Evolutionary conservation across 257 asterid genomes (phyloP), one percentile per base, ranked within the genome.

Genomic region (Capsicum baccatum): DNA sequence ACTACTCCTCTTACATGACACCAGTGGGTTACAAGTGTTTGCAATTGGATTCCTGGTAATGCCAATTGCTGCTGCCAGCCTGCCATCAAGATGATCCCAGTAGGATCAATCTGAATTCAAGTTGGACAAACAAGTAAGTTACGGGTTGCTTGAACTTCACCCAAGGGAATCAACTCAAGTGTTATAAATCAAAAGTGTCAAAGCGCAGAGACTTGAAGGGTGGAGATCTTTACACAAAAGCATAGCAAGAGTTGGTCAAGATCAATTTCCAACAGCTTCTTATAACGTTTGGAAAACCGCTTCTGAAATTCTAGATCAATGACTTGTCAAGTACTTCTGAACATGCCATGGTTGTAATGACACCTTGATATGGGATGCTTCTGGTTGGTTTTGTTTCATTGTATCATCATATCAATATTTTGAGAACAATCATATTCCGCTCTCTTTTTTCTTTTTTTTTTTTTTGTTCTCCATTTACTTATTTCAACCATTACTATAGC

Each of bases 61-160:
- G 99, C 99, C 98, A 15, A 88, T 95, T 80, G 97, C 99, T 69
- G 99, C 98, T 88, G 94, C 90, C 64, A 67, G 92, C 13, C 98
- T 88, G 94, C 90, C 64, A 67, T 93, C 13, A 95, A 95, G 95
- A 88, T 94, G 97, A 91, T 94, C 84, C 99, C 97, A 6, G 97
- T 95, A 9, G 98, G 98, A 47, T 90, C 92, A 85, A 86, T 83
- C 84, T 92, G 85, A 89, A 79, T 9, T 78, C 64, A 54, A 33
- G 26, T 33, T 78, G 47, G 64, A 54, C 50, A 58, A 52, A 78
- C 64, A 54, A 78, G 64, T 15, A 26, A 33, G 26, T 54, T 55
- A 33, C 64, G 54, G 8, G 50, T 78, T n/a, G 82, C 82, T 78
- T 26, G 64, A 78, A 54, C 50, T 52, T 54, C 82, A 52, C 64